phyloP scores from a whole-genome alignment of 495 filamentous ascomycete species.

The Monascus purpureus region DNA sequence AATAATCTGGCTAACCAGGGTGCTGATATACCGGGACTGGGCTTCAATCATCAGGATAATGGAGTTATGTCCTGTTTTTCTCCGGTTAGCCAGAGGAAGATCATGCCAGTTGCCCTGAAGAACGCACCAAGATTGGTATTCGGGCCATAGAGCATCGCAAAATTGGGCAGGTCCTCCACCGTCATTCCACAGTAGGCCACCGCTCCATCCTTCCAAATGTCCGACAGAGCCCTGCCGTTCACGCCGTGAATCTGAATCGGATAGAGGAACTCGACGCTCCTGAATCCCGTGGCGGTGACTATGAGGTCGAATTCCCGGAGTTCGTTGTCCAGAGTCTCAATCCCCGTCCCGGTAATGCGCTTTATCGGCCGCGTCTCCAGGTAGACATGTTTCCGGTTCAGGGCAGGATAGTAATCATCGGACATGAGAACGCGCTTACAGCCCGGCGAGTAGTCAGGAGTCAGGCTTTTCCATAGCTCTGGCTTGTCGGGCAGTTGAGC shows the following conservation, averaged over 20 bases:
- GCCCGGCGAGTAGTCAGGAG: conserved; percentile 35
- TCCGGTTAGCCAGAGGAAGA: not conserved
- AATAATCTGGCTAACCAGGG: conserved; percentile 25
- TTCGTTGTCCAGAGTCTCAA: conserved; percentile 24
- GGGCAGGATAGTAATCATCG: conserved; percentile 40
- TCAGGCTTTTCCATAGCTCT: conserved; percentile 34
- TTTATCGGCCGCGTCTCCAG: conserved; percentile 35
- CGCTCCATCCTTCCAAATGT: conserved; percentile 36
- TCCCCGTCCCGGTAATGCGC: conserved; percentile 25
- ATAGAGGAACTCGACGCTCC: conserved; percentile 39
- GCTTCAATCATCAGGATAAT: conserved; percentile 50
- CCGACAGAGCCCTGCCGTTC: conserved; percentile 22
- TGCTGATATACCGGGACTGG: conserved; percentile 37
- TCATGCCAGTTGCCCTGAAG: not conserved
- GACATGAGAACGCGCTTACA: conserved; percentile 43
- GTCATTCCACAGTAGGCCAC: conserved; percentile 32
- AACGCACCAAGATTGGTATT: conserved; percentile 39
- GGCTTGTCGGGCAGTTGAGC: conserved; percentile 22
- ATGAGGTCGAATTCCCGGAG: conserved; percentile 37
- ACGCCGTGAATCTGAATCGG: conserved; percentile 37
- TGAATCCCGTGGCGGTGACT: conserved; percentile 42
- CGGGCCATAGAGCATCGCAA: conserved; percentile 43
- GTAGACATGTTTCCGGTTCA: conserved; percentile 26
- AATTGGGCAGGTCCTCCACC: conserved; percentile 39
- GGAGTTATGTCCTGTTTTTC: conserved; percentile 36